phyloP scores from a whole-genome alignment of 768 basidiomycete species.

The Boletus barrowsii region DNA sequence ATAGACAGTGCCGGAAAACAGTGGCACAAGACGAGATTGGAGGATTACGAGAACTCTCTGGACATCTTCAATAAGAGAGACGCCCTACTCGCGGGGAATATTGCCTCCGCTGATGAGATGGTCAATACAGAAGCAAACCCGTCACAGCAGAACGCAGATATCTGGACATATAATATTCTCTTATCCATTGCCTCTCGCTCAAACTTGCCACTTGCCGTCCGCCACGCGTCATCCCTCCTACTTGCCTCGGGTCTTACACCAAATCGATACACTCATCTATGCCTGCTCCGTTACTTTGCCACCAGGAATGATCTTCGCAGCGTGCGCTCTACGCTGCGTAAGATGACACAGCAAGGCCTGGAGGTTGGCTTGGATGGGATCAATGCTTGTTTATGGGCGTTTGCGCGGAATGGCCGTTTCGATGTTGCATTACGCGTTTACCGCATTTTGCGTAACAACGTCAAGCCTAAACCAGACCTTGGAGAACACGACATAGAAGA shows the following conservation, averaged over 20 bases:
- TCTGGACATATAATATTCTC: conserved; percentile 67
- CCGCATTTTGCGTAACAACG: conserved; percentile 55
- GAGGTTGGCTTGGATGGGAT: conserved; percentile 62
- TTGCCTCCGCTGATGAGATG: conserved; percentile 6
- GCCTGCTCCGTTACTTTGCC: conserved; percentile 56
- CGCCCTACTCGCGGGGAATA: conserved; percentile 21
- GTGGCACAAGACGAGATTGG: conserved; percentile 52
- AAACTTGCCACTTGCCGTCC: conserved; percentile 38
- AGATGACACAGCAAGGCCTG: conserved; percentile 48
- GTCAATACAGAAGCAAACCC: conserved; percentile 4
- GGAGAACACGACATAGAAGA: conserved; percentile 36
- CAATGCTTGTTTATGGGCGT: conserved; percentile 73
- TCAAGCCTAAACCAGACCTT: conserved; percentile 34
- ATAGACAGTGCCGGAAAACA: conserved; percentile 67
- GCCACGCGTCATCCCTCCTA: conserved; percentile 53
- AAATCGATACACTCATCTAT: conserved; percentile 60
- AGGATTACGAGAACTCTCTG: conserved; percentile 60
- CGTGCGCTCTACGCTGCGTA: conserved; percentile 52
- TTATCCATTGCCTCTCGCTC: conserved; percentile 62
- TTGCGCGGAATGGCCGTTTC: conserved; percentile 47
- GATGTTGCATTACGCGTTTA: conserved; percentile 64
- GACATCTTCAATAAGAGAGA: conserved; percentile 61
- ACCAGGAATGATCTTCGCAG: conserved; percentile 44
- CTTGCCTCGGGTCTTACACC: conserved; percentile 51
- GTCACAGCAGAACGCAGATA: conserved; percentile 48